Conservation (phyloP, 495 filamentous ascomycete genomes). For the Talaromyces trachyspermus region DNA sequence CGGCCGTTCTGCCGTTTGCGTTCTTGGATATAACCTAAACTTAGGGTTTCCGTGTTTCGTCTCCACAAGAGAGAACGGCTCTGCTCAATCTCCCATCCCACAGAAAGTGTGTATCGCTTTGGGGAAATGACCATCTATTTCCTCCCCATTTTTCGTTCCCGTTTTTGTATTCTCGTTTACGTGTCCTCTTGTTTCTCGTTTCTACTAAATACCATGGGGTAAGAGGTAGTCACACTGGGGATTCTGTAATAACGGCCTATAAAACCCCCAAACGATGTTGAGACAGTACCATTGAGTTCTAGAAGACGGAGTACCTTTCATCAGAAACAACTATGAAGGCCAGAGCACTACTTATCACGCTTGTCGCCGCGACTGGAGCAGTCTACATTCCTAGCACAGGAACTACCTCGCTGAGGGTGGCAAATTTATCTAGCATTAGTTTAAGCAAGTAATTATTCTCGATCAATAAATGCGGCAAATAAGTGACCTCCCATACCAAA, state of each 20-base stretch:
- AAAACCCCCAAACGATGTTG: neutral
- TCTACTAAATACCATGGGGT: neutral
- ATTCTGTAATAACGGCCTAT: neutral
- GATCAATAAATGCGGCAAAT: slow-evolving; percentile 9
- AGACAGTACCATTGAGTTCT: neutral
- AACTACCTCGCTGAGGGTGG: no score
- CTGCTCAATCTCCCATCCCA: neutral
- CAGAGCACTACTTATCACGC: no score
- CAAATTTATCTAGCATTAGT: neutral
- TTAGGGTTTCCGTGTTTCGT: neutral
- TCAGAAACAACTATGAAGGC: neutral
- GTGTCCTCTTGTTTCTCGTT: neutral
- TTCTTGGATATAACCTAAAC: no score
- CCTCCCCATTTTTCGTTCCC: neutral
- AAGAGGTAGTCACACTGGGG: neutral
- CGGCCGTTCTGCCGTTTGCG: no score
- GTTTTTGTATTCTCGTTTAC: neutral
- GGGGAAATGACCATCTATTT: neutral
- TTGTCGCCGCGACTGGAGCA: no score
- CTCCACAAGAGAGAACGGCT: neutral
- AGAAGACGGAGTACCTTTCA: neutral
- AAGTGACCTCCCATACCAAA: slow-evolving; percentile 1
- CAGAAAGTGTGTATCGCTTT: neutral
- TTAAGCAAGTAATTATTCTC: slow-evolving; percentile 7
- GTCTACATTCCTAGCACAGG: no score